Conservation (phyloP, 139 green algal species). For the Micractinium sp. region DNA sequence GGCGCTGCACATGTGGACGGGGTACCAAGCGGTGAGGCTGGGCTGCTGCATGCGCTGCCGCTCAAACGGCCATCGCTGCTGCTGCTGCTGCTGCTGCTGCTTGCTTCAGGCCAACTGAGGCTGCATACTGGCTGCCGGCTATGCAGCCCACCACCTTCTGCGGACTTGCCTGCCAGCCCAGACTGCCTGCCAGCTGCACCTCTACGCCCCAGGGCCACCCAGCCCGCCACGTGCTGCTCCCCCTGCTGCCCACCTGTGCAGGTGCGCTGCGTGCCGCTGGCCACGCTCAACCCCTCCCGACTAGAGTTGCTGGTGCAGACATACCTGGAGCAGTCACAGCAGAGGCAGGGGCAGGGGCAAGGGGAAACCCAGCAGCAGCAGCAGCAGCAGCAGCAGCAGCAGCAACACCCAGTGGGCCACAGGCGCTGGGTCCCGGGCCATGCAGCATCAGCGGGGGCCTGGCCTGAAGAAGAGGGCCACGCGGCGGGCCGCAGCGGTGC, state of each 20-base stretch:
- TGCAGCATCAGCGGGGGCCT: not conserved
- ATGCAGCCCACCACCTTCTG: not conserved
- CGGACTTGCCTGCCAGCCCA: not conserved
- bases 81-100: too few relatives aligned
- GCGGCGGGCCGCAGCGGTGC: not conserved
- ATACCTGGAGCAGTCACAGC: not conserved
- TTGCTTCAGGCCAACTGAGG: too few relatives aligned
- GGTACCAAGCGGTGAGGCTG: constrained; percentile 5
- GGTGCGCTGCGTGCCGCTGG: constrained; percentile 59
- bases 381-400: not conserved
- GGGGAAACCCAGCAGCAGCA: not conserved
- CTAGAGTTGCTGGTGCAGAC: constrained; percentile 58
- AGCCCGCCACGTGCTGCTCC: too few relatives aligned
- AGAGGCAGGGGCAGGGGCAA: not conserved
- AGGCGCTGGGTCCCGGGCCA: not conserved
- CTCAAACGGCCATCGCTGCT: not conserved
- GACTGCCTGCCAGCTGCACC: not conserved
- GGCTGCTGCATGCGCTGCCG: not conserved
- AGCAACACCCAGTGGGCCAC: constrained; percentile 6
- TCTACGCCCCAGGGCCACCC: not conserved
- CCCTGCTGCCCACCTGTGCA: not conserved
- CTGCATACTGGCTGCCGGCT: too few relatives aligned
- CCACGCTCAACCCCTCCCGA: constrained; percentile 71
- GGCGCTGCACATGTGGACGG: constrained; percentile 43
- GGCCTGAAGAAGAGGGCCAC: not conserved